A percentile compares a stretch with the other conserved stretches of the same genome.
Conservation (phyloP, 495 filamentous ascomycete species). For the Collariella sp. region DNA sequence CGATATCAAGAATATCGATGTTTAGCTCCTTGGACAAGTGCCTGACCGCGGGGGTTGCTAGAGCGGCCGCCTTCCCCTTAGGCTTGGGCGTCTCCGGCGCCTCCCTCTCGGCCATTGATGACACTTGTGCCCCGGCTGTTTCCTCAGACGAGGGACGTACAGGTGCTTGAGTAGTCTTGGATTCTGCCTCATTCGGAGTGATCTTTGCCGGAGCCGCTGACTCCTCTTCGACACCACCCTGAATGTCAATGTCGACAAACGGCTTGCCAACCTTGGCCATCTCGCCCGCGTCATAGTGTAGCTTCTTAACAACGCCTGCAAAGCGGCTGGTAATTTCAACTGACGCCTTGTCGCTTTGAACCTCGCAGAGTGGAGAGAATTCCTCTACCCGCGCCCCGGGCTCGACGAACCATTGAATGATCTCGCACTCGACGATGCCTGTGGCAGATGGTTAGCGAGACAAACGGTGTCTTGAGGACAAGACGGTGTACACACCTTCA, state of each 20-base stretch:
- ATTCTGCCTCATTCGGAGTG: not conserved
- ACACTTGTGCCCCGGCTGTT: slow-evolving; percentile 7
- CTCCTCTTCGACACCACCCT: slow-evolving; percentile 42
- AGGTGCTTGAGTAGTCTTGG: not conserved
- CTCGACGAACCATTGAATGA: slow-evolving; percentile 99
- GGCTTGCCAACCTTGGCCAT: slow-evolving; percentile 90
- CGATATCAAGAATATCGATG: slow-evolving; percentile 65
- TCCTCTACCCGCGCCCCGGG: slow-evolving; percentile 93
- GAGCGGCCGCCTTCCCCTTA: slow-evolving; percentile 50
- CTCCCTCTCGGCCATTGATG: not conserved
- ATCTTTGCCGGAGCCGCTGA: not conserved
- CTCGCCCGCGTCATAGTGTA: slow-evolving; percentile 91
- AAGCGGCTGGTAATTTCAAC: slow-evolving; percentile 96
- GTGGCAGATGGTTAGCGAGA: not conserved
- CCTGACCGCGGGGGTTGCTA: slow-evolving; percentile 90
- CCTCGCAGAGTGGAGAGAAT: slow-evolving; percentile 95
- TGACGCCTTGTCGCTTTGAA: slow-evolving; percentile 97
- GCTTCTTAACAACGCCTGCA: slow-evolving; percentile 89
- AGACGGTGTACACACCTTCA: slow-evolving; percentile 55
- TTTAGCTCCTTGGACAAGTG: slow-evolving; percentile 71
- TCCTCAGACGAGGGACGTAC: not conserved
- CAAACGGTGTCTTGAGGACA: not conserved
- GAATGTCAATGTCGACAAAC: slow-evolving; percentile 69
- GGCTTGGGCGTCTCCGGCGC: not conserved
- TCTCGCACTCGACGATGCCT: slow-evolving; percentile 97